Evolutionary conservation across 208 protist species (phyloP), one percentile per base, ranked within the genome.

Genomic region (Trypanosoma mega): DNA sequence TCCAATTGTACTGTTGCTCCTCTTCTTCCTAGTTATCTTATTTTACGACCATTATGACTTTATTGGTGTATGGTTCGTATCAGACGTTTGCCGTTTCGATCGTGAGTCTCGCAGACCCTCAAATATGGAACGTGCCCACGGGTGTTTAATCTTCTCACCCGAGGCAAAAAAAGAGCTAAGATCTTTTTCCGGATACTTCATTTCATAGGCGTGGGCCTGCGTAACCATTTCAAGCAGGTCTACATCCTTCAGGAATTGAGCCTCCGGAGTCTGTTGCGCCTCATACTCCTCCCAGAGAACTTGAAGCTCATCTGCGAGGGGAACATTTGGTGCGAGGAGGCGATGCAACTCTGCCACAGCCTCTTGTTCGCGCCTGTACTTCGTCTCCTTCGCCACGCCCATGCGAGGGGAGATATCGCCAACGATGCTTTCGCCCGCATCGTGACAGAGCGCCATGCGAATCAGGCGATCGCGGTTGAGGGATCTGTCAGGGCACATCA

Each of bases 171-270:
- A 97, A 23, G 60, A 69, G 63, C 62, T 61, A 5, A 97, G 63
- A 56, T 94, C 71, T 31, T 84, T 92, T 26, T 74, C 84, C 0
- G 78, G 83, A 53, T 90, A 45, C 36, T 64, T 27, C 26, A 29
- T 29, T 72, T 97, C 93, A 70, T 97, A 97, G 29, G 72, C 57
- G 49, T 90, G 80, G 23, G 90, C 93, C 76, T 97, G 93, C 33
- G 92, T 72, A 27, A 96, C 74, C 93, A 97, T 97, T 61, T 97
- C 93, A 21, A 97, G 74, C 46, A 92, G 56, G 59, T 97, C 93
- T 78, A 96, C 92, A 64, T 97, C 93, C 61, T 90, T 93, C 18
- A 97, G 80, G 69, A 96, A 94, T 9, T 74, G 72, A 20, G 90
- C 61, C 74, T 97, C 93, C 11, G 67, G 36, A 20, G 90, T 90